Base-by-base conservation (phyloP, 2,329 filamentous ascomycete species). In the Bipolaris zeicola region DNA sequence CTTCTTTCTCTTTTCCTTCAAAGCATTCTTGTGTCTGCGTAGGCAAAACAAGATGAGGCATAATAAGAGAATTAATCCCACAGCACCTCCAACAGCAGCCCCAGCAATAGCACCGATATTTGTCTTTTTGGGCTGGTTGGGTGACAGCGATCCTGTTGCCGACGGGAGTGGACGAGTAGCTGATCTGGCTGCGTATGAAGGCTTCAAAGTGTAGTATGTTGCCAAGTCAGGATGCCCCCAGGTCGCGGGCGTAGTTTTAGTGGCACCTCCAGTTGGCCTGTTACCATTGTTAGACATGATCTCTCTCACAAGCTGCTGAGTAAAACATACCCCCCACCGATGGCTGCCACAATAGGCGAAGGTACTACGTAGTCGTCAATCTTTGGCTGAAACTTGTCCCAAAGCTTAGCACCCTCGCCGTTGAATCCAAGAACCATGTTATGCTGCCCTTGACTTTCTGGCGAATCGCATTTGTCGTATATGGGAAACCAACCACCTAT, bases 401-500 rank as follows among this genome's bases (percentile, higher is more conserved):
- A 87, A 8, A 79, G 76, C 22, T 78, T 74, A 37, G 79, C 72
- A 5, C 75, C 66, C 7, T 49, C 55, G 47, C 82, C 83, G 31
- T 82, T 80, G 51, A 80, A 76, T 20, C 84, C 81, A 22, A 86
- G 70, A 63, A 86, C 81, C 55, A 84, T 73, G 57, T 84, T 83
- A 69, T 87, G 85, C 10, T 81, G 81, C 4, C 82, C 85, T 77
- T 81, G 85, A 22, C 81, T 77, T 11, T 75, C 73, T 1, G 78
- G 77, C n/a, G 76, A 76, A 65, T 88, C 85, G 63, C 85, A 88
- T 5, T 75, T 64, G 34, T 57, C 53, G 79, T 71, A 10, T 68
- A 74, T 7, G 77, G 65, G 65, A 57, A 87, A 86, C 43, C 79
- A 81, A 16, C 87, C 87, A 20, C 87, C 86, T 34, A 88, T 83